Conservation (phyloP, 2,329 filamentous ascomycete species). For the Myotisia sp. region DNA sequence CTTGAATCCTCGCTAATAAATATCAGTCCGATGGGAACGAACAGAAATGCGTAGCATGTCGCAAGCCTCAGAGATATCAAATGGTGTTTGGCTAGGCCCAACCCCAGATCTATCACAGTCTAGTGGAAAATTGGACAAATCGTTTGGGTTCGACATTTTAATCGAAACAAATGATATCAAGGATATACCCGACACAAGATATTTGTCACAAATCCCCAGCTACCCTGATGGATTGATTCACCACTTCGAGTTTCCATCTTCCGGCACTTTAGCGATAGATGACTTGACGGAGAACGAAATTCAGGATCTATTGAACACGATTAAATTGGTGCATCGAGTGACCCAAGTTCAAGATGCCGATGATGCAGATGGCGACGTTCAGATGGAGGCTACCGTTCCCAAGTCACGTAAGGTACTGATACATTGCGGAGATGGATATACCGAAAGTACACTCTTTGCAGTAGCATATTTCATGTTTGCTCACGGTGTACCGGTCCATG, state of each 20-base stretch:
- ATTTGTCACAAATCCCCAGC: constrained; percentile 50
- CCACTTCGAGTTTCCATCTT: constrained; percentile 74
- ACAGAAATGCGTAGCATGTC: constrained; percentile 92
- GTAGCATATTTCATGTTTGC: constrained; percentile 91
- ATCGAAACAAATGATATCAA: constrained; percentile 84
- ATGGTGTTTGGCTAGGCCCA: constrained; percentile 81
- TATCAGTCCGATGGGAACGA: constrained; percentile 60
- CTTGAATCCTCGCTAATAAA: constrained; percentile 8
- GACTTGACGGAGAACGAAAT: constrained; percentile 71
- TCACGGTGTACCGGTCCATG: constrained; percentile 62
- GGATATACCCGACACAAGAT: constrained; percentile 54
- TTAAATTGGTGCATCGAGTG: constrained; percentile 77
- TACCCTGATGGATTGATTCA: constrained; percentile 38
- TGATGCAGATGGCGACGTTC: constrained; percentile 43
- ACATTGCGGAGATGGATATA: constrained; percentile 92
- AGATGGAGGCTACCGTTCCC: constrained; percentile 30
- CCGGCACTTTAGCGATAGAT: constrained; percentile 77
- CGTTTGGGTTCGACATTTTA: constrained; percentile 60
- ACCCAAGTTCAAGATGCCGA: constrained; percentile 40
- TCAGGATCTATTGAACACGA: constrained; percentile 71
- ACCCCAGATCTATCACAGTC: constrained; percentile 44
- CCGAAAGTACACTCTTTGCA: constrained; percentile 76
- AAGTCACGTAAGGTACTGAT: constrained; percentile 60
- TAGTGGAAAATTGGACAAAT: constrained; percentile 35
- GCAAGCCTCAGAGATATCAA: constrained; percentile 69